Evolutionary conservation across 2,329 filamentous ascomycete species (phyloP).

Genomic region (Incumbomyces lentus): DNA sequence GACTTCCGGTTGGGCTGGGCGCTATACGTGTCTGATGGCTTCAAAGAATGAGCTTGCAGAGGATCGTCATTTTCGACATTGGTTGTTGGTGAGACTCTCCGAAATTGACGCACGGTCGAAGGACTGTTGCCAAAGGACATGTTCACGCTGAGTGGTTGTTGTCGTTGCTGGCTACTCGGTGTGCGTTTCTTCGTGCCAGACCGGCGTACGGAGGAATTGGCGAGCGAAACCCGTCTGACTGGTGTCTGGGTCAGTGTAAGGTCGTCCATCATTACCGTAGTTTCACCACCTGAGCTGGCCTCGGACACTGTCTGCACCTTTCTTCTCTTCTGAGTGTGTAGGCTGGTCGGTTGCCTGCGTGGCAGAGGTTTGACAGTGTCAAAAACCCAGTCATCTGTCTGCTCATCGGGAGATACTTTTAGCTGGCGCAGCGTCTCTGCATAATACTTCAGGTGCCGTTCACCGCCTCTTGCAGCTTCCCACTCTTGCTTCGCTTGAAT

Average conservation of each 20-base stretch:
- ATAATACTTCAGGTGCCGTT: constrained; percentile 71
- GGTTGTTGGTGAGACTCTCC: constrained; percentile 64
- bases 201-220: constrained; percentile 29
- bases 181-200: constrained; percentile 30
- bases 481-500: constrained; percentile 71
- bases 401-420: constrained; percentile 45
- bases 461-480: constrained; percentile 61
- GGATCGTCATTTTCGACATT: constrained; percentile 8
- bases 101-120: constrained; percentile 85
- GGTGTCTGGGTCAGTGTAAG: constrained; percentile 25
- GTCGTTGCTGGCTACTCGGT: constrained; percentile 49
- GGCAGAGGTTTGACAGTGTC: constrained; percentile 74
- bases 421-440: constrained; percentile 79
- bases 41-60: neutral
- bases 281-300: constrained; percentile 25
- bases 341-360: constrained; percentile 46
- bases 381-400: constrained; percentile 87
- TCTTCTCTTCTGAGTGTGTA: constrained; percentile 34
- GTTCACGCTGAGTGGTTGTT: constrained; percentile 75
- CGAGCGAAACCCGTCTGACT: constrained; percentile 21
- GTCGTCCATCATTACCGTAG: constrained; percentile 31
- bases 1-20: constrained; percentile 8
- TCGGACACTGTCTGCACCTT: constrained; percentile 34
- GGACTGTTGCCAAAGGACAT: constrained; percentile 89
- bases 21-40: constrained; percentile 1